Base-by-base conservation (phyloP, 163 green algal species). In the Coccomyxa subellipsoidea region DNA sequence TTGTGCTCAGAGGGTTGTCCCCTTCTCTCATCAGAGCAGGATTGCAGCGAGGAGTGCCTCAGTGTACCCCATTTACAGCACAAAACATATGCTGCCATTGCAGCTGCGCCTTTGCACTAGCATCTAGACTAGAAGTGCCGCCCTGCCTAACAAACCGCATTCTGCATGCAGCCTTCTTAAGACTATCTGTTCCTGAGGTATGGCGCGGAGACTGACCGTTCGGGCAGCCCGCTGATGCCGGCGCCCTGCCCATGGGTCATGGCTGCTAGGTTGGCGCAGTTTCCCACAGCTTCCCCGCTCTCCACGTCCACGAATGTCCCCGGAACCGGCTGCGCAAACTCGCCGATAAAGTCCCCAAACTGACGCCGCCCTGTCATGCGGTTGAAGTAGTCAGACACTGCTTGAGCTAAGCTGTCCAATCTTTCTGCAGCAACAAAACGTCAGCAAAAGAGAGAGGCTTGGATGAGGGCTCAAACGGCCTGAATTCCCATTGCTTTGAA, bases 191-290 rank as follows among this genome's bases (percentile, higher is more conserved):
- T 15, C 66, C 2, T 27, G 7, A 8, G 21, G 10, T 21, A 23
- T 12, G 21, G 47, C 21, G 47, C 47, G 47, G 15, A 27, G 47
- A 59, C 47, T 59, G 15, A 59, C 47, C 47, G 47, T 18, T 59
- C 47, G 5, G 47, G 47, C 47, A 73, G 66, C 8, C 92, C 92
- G 25, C 88, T 86, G 0, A 96, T 89, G 29, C 84, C 54, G 27
- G 93, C 88, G 15, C 91, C 82, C 89, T 97, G 94, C 6, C 94
- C 94, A 36, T 86, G 80, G n/a, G 94, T 97, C 23, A 96, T 73
- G 2, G 86, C 85, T 31, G 90, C 70, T 69, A 97, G 47, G 77
- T 95, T 93, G 40, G 53, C 31, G 82, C 91, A 94, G 10, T 37
- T 35, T 0, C 92, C 92, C 23, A 95, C 53, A 32, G 54, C 77